A percentile compares a stretch with the other conserved stretches of the same genome.
These are phyloP conservation scores for Mycena indigotica DNA, from an alignment of 768 basidiomycete species.

Conservation along the genomic window DNA sequence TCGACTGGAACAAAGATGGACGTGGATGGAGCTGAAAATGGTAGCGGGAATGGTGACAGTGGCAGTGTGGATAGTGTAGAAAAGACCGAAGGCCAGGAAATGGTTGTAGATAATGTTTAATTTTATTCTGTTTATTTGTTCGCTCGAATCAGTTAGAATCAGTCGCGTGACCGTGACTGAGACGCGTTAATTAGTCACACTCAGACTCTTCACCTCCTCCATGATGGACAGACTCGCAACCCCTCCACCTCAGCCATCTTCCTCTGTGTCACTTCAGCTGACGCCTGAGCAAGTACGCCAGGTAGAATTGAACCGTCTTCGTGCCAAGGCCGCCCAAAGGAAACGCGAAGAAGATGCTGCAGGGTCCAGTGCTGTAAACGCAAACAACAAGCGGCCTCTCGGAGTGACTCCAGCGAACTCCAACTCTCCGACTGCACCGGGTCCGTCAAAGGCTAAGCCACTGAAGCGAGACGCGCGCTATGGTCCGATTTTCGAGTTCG, in stretches of 20 bases:
- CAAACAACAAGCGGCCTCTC: conserved; percentile 77
- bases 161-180: neutral
- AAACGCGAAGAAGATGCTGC: conserved; percentile 59
- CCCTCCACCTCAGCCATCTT: neutral
- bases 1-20: conserved; percentile 44
- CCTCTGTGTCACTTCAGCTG: neutral
- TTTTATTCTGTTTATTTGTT: neutral
- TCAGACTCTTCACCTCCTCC: neutral
- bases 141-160: neutral
- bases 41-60: neutral
- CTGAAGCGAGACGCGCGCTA: conserved; percentile 76
- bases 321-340: conserved; percentile 78
- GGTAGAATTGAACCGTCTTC: neutral
- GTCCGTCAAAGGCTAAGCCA: conserved; percentile 48
- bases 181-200: neutral
- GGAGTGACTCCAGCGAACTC: conserved; percentile 57
- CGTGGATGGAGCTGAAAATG: conserved; percentile 34
- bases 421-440: conserved; percentile 60
- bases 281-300: neutral
- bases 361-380: conserved; percentile 52
- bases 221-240: neutral
- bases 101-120: neutral
- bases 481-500: conserved; percentile 96
- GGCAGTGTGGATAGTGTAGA: neutral
- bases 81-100: neutral